Percentiles rank a stretch among this genome's conserved stretches.
These are phyloP conservation scores for Vitis riparia DNA, from an alignment of 164 flowering plant genomes.

Conservation along the genomic window DNA sequence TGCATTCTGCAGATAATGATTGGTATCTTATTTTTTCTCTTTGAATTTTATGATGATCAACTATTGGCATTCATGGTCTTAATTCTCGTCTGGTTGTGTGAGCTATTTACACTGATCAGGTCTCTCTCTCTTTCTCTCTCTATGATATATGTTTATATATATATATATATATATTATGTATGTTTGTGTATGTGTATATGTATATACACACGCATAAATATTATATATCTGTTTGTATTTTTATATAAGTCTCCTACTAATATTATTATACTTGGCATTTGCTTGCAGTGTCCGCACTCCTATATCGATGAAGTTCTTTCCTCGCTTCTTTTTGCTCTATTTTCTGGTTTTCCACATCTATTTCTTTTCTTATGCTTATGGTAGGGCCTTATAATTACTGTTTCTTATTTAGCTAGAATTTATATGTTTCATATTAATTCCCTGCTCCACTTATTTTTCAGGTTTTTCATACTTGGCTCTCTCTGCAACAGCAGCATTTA, in stretches of 20 bases:
- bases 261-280: conserved; percentile 4
- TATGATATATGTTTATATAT: not conserved
- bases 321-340: conserved; percentile 95
- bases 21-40: conserved; percentile 93
- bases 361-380: conserved; percentile 96
- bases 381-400: conserved; percentile 34
- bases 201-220: not conserved
- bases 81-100: conserved; percentile 95
- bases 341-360: conserved; percentile 97
- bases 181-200: not conserved
- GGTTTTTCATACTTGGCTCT: conserved; percentile 97
- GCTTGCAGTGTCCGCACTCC: conserved; percentile 93
- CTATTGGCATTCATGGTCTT: conserved; percentile 97
- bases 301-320: conserved; percentile 97
- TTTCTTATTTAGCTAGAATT: not conserved
- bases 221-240: not conserved
- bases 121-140: conserved; percentile 39
- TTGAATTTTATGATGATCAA: conserved; percentile 98
- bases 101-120: conserved; percentile 95
- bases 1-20: conserved; percentile 87
- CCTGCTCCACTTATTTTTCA: conserved; percentile 17
- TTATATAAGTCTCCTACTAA: conserved; percentile 2
- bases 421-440: not conserved
- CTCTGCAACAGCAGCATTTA: conserved; percentile 84
- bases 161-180: not conserved